These are phyloP conservation scores for Lactuca sativa DNA, from an alignment of 129 eudicot genomes.

Conservation along the genomic window DNA sequence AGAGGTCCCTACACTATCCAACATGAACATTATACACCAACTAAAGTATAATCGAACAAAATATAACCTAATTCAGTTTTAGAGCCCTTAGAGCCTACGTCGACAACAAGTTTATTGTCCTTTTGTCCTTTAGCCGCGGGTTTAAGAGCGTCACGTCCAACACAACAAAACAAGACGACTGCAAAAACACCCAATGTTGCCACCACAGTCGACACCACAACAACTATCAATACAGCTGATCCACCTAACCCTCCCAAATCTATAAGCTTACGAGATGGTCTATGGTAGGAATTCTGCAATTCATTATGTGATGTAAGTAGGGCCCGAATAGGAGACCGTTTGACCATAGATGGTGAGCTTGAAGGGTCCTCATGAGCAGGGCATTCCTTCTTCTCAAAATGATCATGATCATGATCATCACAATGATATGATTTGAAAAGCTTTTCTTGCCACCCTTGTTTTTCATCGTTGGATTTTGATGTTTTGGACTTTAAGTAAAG, in stretches of 20 bases:
- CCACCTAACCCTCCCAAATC: constrained; percentile 20
- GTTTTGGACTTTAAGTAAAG: constrained; percentile 9
- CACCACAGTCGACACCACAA: constrained; percentile 26
- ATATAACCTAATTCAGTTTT: constrained; percentile 27
- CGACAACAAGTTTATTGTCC: constrained; percentile 29
- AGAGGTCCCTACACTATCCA: neutral
- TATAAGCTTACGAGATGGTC: constrained; percentile 33
- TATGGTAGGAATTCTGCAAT: constrained; percentile 20
- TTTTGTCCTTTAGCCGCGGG: constrained; percentile 20
- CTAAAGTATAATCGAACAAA: neutral
- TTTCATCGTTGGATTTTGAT: constrained; percentile 23
- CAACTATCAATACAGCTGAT: constrained; percentile 18
- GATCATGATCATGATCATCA: constrained; percentile 25
- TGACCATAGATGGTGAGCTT: constrained; percentile 17
- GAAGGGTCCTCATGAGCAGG: neutral
- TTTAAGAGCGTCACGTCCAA: constrained; percentile 32
- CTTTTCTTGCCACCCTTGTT: constrained; percentile 24
- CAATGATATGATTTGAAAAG: neutral
- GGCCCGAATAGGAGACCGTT: constrained; percentile 26
- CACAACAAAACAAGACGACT: constrained; percentile 23
- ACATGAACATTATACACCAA: neutral
- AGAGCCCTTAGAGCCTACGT: constrained; percentile 25
- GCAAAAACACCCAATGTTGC: constrained; percentile 34
- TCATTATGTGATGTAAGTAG: constrained; percentile 32
- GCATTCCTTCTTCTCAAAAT: constrained; percentile 28